phyloP scores from a whole-genome alignment of 768 basidiomycete species.

The Auriscalpium vulgare region DNA sequence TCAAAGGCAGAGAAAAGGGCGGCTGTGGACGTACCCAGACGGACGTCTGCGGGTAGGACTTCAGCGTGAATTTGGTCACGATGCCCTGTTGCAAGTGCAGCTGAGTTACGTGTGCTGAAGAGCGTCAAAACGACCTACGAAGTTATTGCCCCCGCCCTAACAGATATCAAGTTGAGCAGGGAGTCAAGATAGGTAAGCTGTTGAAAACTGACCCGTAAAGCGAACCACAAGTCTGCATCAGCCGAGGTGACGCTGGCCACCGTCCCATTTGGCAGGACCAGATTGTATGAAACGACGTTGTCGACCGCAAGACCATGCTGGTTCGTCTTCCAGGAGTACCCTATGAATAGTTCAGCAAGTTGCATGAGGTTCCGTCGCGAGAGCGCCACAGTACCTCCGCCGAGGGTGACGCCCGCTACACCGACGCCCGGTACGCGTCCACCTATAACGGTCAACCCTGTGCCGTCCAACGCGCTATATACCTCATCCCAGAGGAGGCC shows the following conservation, averaged over 20 bases:
- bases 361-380: background rate
- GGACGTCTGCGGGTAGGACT: background rate
- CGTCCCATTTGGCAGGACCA: slow-evolving; percentile 24
- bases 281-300: slow-evolving; percentile 21
- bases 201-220: slow-evolving; percentile 1
- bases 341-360: background rate
- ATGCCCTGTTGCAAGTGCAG: background rate
- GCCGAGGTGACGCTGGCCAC: background rate
- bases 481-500: slow-evolving; percentile 23
- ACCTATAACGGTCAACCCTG: slow-evolving; percentile 17
- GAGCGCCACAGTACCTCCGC: slow-evolving; percentile 14
- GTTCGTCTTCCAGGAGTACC: slow-evolving; percentile 27
- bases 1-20: too few relatives aligned
- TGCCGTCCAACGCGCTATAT: slow-evolving; percentile 11
- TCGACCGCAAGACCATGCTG: slow-evolving; percentile 27
- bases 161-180: too few relatives aligned
- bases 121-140: background rate
- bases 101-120: too few relatives aligned
- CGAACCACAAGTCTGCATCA: slow-evolving; percentile 10
- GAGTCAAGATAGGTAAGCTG: too few relatives aligned
- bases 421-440: slow-evolving; percentile 19
- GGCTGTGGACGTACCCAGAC: too few relatives aligned
- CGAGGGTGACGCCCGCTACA: slow-evolving; percentile 19
- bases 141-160: slow-evolving; percentile 10
- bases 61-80: slow-evolving; percentile 8